Evolutionary conservation across 2,329 filamentous ascomycete species (phyloP), one percentile per base, ranked within the genome.

Genomic region (Venturia aucupariae): DNA sequence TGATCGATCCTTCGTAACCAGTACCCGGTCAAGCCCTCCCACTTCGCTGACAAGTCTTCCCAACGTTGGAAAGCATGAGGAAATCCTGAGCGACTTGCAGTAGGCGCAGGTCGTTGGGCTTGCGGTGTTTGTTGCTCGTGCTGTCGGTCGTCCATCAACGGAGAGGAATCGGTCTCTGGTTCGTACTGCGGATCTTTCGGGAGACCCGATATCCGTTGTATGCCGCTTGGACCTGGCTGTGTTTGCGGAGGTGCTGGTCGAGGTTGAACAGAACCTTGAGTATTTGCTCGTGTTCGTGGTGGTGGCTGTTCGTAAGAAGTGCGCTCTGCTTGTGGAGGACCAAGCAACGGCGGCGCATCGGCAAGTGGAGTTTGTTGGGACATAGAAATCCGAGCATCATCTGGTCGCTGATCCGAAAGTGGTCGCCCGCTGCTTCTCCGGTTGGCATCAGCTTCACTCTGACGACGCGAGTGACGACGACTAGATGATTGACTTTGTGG

Each of bases 51-150:
- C 2, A 99, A 78, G 0, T 90, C 93, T 74, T 99, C 94, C 94
- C 94, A 99, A 66, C 94, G 85, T 75, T 99, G 93, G 71, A 99
- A 99, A 0, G 94, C 94, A 76, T 97, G 94, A 0, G 94, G 94
- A 69, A 99, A 97, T 66, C 69, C 64, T 65, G 70, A 66, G 66
- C 68, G 65, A 67, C 69, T 68, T 70, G 72, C 68, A 68, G 69
- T 68, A 65, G 67, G 30, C 70, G 57, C 65, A 13, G 59, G 17
- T 60, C 41, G 66, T 27, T 11, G 74, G 72, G 8, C 71, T 72
- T 67, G 74, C 67, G 57, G 71, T 65, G 59, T 38, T 32, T 60
- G 59, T n/a, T n/a, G 59, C n/a, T 13, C 24, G 30, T 60, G 15
- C 30, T 57, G 51, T 17, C 62, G 59, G 5, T 35, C 39, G 22